Percentiles rank a stretch among this genome's conserved stretches.
These are phyloP conservation scores for Tolypocladium album DNA, from an alignment of 2,329 filamentous ascomycete genomes.

Conservation along the genomic window DNA sequence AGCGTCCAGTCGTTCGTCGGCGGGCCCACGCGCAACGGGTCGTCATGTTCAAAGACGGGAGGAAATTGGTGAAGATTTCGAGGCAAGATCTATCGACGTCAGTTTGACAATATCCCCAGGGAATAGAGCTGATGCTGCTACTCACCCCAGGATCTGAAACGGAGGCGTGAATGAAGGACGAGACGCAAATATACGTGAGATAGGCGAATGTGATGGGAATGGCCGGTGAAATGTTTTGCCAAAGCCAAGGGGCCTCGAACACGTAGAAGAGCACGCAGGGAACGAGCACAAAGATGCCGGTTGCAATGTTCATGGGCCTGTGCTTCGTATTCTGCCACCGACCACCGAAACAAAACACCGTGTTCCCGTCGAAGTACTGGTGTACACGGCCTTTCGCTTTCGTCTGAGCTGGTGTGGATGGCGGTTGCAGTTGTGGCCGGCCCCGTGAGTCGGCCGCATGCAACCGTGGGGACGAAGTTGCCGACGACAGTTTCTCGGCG, in stretches of 20 bases:
- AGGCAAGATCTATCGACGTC: slow-evolving; percentile 62
- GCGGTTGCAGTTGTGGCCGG: slow-evolving; percentile 8
- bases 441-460: slow-evolving; percentile 30
- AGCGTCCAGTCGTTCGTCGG: slow-evolving; percentile 90
- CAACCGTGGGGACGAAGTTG: slow-evolving; percentile 62
- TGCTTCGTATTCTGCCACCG: slow-evolving; percentile 81
- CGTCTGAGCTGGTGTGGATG: slow-evolving; percentile 20
- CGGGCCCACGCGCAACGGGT: slow-evolving; percentile 72
- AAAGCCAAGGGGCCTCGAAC: slow-evolving; percentile 76
- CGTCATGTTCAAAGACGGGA: slow-evolving; percentile 61
- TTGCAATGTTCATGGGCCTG: slow-evolving; percentile 80
- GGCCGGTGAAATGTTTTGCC: slow-evolving; percentile 76
- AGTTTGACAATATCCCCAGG: slow-evolving; percentile 1
- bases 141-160: slow-evolving; percentile 85
- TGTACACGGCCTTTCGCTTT: slow-evolving; percentile 56
- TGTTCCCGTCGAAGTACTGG: slow-evolving; percentile 91
- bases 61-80: slow-evolving; percentile 86
- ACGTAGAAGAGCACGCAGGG: slow-evolving; percentile 76
- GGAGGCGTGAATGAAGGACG: slow-evolving; percentile 89
- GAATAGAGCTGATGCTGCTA: slow-evolving; percentile 10
- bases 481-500: slow-evolving; percentile 76
- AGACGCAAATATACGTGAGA: slow-evolving; percentile 80
- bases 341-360: slow-evolving; percentile 77
- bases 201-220: slow-evolving; percentile 87
- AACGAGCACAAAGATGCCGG: slow-evolving; percentile 67